Conservation (phyloP, 208 protist species). For the Phytomonas sp. region DNA sequence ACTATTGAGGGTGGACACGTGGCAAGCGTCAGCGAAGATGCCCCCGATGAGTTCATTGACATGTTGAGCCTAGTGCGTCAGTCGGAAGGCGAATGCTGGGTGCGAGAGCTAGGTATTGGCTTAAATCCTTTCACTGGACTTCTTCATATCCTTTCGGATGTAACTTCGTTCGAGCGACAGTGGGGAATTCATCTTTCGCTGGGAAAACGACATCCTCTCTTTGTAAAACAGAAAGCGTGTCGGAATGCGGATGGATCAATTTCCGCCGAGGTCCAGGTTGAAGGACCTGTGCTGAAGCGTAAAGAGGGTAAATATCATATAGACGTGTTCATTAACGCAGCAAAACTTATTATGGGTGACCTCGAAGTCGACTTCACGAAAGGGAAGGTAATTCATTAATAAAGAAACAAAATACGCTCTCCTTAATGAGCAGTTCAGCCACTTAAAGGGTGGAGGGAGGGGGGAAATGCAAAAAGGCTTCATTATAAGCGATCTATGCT, state of each 20-base stretch:
- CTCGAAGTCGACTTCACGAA: conserved; percentile 73
- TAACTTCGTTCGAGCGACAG: conserved; percentile 88
- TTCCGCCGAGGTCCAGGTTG: conserved; percentile 34
- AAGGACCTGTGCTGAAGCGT: conserved; percentile 70
- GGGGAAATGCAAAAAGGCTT: not conserved
- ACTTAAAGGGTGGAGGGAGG: not conserved
- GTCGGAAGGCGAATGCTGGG: conserved; percentile 70
- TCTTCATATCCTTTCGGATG: conserved; percentile 72
- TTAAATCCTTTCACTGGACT: conserved; percentile 81
- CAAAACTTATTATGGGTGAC: conserved; percentile 39
- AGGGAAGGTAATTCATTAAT: conserved; percentile 26
- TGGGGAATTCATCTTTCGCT: conserved; percentile 85
- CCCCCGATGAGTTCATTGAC: conserved; percentile 69
- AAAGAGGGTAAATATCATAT: conserved; percentile 87
- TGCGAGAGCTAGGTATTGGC: conserved; percentile 86
- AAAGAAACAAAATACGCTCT: not conserved
- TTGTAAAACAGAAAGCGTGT: conserved; percentile 69
- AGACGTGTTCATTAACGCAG: conserved; percentile 77
- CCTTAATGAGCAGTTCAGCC: not conserved
- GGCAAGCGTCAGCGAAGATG: conserved; percentile 38
- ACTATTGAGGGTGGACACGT: conserved; percentile 65
- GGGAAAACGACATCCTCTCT: conserved; percentile 83
- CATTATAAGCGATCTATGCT: not conserved
- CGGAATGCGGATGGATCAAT: conserved; percentile 61
- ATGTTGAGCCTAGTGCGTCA: conserved; percentile 73